Percentiles rank a stretch among this genome's conserved stretches.
phyloP scores from a whole-genome alignment of 345 rosid genomes.

The Schrenkiella parvula region DNA sequence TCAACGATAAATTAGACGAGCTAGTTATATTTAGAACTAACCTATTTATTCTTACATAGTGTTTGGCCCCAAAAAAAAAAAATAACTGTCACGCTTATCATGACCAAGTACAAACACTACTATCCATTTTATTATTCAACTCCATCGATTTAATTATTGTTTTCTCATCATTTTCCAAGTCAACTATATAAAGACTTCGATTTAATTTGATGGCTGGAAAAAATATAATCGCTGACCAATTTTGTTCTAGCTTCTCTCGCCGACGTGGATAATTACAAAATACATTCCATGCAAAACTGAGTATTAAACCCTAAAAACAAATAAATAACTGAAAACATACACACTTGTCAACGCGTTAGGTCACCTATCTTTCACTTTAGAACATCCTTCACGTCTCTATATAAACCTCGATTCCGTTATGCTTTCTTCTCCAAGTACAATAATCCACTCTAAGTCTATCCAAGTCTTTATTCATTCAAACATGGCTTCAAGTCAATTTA shows the following conservation, averaged over 20 bases:
- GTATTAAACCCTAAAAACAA: neutral
- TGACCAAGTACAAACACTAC: neutral
- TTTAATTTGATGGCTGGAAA: neutral
- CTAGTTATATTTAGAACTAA: neutral
- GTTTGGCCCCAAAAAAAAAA: too few relatives aligned
- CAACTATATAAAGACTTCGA: neutral
- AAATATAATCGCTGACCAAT: neutral
- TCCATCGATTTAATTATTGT: neutral
- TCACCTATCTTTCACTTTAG: conserved; percentile 42
- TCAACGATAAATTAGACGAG: neutral
- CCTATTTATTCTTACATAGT: neutral
- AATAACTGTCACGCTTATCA: neutral
- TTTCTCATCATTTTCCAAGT: neutral
- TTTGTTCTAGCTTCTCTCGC: neutral
- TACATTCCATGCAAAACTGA: conserved; percentile 8
- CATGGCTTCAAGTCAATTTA: conserved; percentile 30
- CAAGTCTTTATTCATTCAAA: conserved; percentile 1
- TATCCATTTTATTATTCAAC: neutral
- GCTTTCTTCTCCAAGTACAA: conserved; percentile 8
- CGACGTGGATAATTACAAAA: neutral
- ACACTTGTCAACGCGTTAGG: conserved; percentile 56
- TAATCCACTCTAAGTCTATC: conserved; percentile 5
- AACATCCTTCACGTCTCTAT: conserved; percentile 36
- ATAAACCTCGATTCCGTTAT: conserved; percentile 31
- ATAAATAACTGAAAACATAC: conserved; percentile 1